Evolutionary conservation across 345 rosid species (phyloP), one percentile per base, ranked within the genome.

Genomic region (Ceriops zippeliana): DNA sequence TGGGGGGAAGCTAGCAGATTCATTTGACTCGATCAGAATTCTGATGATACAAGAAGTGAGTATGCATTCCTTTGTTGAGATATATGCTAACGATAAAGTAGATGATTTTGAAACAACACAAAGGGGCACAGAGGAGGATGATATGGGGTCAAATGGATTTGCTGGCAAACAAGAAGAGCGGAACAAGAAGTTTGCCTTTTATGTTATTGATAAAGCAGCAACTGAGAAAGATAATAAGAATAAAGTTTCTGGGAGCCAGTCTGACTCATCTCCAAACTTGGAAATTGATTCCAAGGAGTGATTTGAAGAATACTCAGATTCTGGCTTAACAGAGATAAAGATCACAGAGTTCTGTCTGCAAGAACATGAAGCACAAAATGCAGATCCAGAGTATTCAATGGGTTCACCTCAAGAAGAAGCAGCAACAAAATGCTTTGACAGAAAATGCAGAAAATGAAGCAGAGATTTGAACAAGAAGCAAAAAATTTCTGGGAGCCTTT

Each of bases 21-120:
- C 42, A 32, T 52, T 26, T 66, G 52, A 62, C 19, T 46, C 31
- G 2, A 60, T 37, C 20, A 52, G 9, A 5, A 52, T 6, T 68
- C 80, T 75, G 1, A 42, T 67, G 60, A 52, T 60, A 37, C 62
- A 63, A 64, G 81, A 63, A 35, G 73, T 35, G 26, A 65, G 69
- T 57, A 53, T 16, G 51, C 80, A 73, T n/a, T 83, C 82, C 70
- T 77, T 76, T 37, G 69, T 89, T 56, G 85, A 83, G 67, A 73
- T 84, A 52, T 77, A 75, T 75, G 81, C 78, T 24, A 79, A 73
- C 49, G 76, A 58, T 69, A 76, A 67, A 53, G 76, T 70, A 61
- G 70, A 71, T 66, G 68, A 20, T 53, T 63, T 52, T 58, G 11
- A 57, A 52, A 79, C 42, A 66, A 59, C 57, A 7, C 71, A 61